Conservation (phyloP, 805 yeast genomes). For the Cyberlindnera xylosilytica region DNA sequence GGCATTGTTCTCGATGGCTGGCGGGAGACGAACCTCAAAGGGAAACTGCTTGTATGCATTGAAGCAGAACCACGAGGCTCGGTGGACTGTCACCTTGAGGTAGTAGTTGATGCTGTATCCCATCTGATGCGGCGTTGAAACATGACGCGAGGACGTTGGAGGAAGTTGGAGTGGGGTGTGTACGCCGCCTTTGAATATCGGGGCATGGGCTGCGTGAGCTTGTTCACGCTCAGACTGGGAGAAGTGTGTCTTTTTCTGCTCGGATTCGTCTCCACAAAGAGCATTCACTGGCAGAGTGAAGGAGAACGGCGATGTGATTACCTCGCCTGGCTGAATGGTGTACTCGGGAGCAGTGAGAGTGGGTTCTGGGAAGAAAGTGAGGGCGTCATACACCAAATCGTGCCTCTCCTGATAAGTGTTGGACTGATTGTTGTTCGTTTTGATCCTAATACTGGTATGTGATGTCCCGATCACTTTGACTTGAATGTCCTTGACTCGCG, state of each 20-base stretch:
- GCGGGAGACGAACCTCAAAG: background rate
- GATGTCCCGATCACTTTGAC: background rate
- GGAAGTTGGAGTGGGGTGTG: background rate
- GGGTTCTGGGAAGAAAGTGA: background rate
- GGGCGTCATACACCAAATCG: background rate
- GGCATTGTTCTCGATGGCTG: background rate
- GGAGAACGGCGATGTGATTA: background rate
- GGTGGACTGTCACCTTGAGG: background rate
- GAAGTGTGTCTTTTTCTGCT: background rate
- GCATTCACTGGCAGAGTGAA: background rate
- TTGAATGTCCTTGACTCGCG: background rate
- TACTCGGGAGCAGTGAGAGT: background rate
- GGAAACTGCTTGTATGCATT: background rate
- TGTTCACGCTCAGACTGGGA: background rate
- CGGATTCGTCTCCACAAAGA: background rate
- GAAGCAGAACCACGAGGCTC: background rate
- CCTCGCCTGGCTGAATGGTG: background rate
- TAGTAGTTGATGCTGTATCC: background rate
- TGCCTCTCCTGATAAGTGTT: background rate
- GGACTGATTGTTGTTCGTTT: background rate
- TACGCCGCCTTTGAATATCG: background rate
- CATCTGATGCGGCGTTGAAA: background rate
- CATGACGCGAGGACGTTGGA: background rate
- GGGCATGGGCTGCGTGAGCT: background rate
- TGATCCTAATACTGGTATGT: background rate